Base-by-base conservation (phyloP, 495 filamentous ascomycete species). In the Thozetella sp. region DNA sequence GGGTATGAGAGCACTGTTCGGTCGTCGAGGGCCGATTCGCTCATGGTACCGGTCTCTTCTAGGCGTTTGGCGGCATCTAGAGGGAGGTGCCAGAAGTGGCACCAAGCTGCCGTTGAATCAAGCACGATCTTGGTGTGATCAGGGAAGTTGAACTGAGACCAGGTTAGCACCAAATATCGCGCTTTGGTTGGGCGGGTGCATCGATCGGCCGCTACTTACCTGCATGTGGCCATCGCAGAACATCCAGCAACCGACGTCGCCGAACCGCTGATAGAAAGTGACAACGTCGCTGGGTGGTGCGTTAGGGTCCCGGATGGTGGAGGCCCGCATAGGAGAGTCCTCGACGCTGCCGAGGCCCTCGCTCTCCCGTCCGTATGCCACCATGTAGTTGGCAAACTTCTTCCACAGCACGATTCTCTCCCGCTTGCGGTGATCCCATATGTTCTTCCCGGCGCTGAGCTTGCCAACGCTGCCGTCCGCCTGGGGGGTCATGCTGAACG, bases 341-440 rank as follows among this genome's bases (percentile, higher is more conserved):
- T 84, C 79, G 56, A 68, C 63, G 26, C 53, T 53, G 57, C 40
- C 48, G 48, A 69, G 66, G 56, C 71, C 62, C 58, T 83, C 76
- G 60, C 83, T 76, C 61, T 85, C 83, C 51, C 81, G 75, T 1
- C 83, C 83, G 55, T 79, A 80, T 3, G 78, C 73, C 60, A 88
- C 88, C 95, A 99, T 98, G 71, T 98, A 99, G 68, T 92, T 92
- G 55, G 90, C 93, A 65, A 97, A 97, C 67, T 94, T 93, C 67
- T 90, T 90, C 82, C 94, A 97, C 43, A 97, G 77, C 40, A 89
- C 86, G 56, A 95, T 82, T 45, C 89, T 84, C 69, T 86, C 88
- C 63, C 88, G 80, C 74, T 90, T 91, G 60, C 86, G 86, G 23
- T 83, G 83, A 64, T 89, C 92, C 65, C 76, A 85, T n/a, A 81